phyloP scores from a whole-genome alignment of 2,329 filamentous ascomycete species.

The Talaromyces sp. region DNA sequence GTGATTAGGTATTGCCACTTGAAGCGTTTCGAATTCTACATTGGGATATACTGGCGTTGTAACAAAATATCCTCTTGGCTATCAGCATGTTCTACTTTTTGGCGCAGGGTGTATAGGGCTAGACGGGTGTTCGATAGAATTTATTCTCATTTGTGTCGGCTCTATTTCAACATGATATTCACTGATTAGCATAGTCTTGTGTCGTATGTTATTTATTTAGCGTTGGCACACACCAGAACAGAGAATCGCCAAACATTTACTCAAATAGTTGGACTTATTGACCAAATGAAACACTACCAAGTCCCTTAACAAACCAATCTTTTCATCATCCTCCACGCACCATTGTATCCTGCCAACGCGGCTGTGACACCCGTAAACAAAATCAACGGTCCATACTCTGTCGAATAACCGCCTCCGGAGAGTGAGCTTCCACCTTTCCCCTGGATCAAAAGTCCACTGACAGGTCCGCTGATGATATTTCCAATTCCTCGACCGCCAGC shows the following conservation, averaged over 20 bases:
- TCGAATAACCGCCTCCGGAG: background rate
- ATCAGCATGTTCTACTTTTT: background rate
- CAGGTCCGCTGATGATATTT: slow-evolving; percentile 7
- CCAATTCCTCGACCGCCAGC: slow-evolving; percentile 5
- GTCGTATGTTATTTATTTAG: background rate
- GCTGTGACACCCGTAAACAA: slow-evolving; percentile 9
- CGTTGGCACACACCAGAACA: background rate
- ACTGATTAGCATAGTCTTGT: background rate
- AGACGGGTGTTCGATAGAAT: background rate
- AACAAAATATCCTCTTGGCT: background rate
- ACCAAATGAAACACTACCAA: background rate
- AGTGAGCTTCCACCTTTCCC: background rate
- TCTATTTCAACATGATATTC: background rate
- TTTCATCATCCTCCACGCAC: background rate
- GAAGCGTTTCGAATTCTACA: background rate
- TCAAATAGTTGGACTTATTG: background rate
- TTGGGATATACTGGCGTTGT: background rate
- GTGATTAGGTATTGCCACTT: background rate
- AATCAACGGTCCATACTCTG: slow-evolving; percentile 7
- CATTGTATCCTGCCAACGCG: background rate
- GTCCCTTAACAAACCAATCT: background rate
- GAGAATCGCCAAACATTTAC: background rate
- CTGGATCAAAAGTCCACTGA: slow-evolving; percentile 5
- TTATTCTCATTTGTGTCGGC: background rate
- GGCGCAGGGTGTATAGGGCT: background rate